A percentile compares a stretch with the other conserved stretches of the same genome.
Conservation (phyloP, 2,329 filamentous ascomycete species). For the Samsoniella hepiali region DNA sequence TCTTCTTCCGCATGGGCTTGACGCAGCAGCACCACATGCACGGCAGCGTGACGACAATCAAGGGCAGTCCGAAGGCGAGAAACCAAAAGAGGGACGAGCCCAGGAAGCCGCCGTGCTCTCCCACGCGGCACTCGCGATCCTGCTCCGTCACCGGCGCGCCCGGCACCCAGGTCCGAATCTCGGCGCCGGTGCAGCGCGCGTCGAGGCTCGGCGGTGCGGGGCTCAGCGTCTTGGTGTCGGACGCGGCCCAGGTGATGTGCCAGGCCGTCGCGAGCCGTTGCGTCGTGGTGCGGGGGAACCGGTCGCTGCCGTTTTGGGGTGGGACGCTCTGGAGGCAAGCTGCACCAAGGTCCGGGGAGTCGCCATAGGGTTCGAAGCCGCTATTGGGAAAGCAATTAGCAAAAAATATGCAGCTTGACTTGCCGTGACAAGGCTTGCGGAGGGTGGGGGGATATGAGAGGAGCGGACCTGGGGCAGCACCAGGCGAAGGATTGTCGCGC, state of each 20-base stretch:
- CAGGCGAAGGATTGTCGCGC: background rate
- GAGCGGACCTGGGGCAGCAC: conserved; percentile 1
- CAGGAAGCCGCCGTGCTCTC: background rate
- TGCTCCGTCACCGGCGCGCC: background rate
- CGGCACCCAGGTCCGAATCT: background rate
- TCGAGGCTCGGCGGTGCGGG: background rate
- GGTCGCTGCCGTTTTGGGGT: too few species aligned
- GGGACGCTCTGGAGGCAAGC: too few species aligned
- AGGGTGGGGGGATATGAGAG: too few species aligned
- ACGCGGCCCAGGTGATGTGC: conserved; percentile 2
- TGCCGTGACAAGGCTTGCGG: too few species aligned
- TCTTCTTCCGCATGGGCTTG: background rate
- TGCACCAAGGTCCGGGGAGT: background rate
- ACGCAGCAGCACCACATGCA: background rate
- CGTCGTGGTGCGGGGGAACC: background rate
- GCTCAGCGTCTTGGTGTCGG: background rate
- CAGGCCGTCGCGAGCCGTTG: background rate
- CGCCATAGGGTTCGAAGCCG: background rate
- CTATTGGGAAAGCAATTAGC: background rate
- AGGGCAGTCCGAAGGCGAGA: background rate
- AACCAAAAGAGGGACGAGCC: background rate
- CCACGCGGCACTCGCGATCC: background rate
- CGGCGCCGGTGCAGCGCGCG: background rate
- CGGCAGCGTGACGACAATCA: background rate
- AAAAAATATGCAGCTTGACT: too few species aligned